These are phyloP conservation scores for Arthrobotrys entomopaga DNA, from an alignment of 2,329 filamentous ascomycete genomes.

Conservation along the genomic window DNA sequence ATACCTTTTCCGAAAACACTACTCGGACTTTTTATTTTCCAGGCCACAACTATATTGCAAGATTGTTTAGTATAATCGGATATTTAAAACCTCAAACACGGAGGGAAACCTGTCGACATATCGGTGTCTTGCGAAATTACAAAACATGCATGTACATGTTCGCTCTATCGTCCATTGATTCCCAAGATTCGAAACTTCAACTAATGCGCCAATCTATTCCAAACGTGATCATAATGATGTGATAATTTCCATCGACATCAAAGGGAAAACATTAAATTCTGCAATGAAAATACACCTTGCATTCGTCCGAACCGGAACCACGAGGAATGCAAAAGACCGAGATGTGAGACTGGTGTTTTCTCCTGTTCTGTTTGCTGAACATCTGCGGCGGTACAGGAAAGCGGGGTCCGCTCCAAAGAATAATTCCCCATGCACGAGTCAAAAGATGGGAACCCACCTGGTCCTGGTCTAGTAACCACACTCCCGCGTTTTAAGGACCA, in stretches of 20 bases:
- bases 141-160: not conserved
- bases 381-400: conserved; percentile 27
- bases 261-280: too few relatives aligned
- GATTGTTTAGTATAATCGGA: conserved; percentile 22
- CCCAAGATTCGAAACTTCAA: not conserved
- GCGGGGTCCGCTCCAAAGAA: conserved; percentile 48
- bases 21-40: conserved; percentile 28
- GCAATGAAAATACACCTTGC: too few relatives aligned
- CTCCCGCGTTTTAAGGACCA: conserved; percentile 53
- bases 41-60: conserved; percentile 26
- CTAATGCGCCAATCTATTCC: too few relatives aligned
- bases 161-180: not conserved
- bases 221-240: too few relatives aligned
- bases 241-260: too few relatives aligned
- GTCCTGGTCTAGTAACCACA: conserved; percentile 55
- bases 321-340: not conserved
- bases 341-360: not conserved
- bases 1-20: conserved; percentile 19
- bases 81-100: conserved; percentile 22
- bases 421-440: conserved; percentile 44
- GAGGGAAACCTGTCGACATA: not conserved
- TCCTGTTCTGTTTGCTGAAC: conserved; percentile 6
- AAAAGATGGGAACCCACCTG: conserved; percentile 50
- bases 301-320: conserved; percentile 8
- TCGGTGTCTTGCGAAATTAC: conserved; percentile 6